Conservation (phyloP, 202 grass and related monocot genomes). For the Zizania palustris region DNA sequence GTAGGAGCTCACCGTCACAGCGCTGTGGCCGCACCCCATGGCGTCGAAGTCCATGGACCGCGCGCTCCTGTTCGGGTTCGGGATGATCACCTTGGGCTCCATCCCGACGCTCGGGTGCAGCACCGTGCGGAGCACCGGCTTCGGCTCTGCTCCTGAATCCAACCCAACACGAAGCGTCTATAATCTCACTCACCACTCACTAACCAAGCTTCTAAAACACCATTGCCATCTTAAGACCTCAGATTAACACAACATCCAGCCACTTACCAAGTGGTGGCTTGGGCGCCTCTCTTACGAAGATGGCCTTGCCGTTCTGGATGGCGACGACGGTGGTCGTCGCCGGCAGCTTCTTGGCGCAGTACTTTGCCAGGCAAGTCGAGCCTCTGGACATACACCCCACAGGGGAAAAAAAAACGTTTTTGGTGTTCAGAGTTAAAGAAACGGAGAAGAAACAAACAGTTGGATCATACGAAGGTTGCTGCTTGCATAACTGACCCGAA, state of each 20-base stretch:
- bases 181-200: constrained; percentile 17
- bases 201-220: constrained; percentile 6
- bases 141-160: constrained; percentile 64
- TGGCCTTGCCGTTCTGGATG: constrained; percentile 76
- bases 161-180: constrained; percentile 15
- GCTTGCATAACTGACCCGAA: constrained; percentile 59
- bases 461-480: constrained; percentile 51
- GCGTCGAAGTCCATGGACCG: constrained; percentile 56
- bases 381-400: constrained; percentile 45
- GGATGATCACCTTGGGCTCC: constrained; percentile 77
- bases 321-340: constrained; percentile 69
- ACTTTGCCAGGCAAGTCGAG: constrained; percentile 75
- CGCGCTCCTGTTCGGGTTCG: constrained; percentile 59
- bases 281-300: constrained; percentile 65
- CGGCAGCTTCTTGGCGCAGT: constrained; percentile 89
- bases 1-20: background rate
- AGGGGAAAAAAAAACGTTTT: background rate
- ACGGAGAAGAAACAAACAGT: constrained; percentile 41
- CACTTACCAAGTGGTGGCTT: constrained; percentile 61
- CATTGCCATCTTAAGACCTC: background rate
- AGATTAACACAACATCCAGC: background rate
- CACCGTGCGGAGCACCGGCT: constrained; percentile 68
- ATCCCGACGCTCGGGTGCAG: constrained; percentile 83
- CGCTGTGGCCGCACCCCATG: constrained; percentile 15
- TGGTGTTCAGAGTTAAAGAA: background rate